A percentile compares a stretch with the other conserved stretches of the same genome.
Evolutionary conservation across 805 yeast species (phyloP).

Genomic region (Cyberlindnera meyerae): DNA sequence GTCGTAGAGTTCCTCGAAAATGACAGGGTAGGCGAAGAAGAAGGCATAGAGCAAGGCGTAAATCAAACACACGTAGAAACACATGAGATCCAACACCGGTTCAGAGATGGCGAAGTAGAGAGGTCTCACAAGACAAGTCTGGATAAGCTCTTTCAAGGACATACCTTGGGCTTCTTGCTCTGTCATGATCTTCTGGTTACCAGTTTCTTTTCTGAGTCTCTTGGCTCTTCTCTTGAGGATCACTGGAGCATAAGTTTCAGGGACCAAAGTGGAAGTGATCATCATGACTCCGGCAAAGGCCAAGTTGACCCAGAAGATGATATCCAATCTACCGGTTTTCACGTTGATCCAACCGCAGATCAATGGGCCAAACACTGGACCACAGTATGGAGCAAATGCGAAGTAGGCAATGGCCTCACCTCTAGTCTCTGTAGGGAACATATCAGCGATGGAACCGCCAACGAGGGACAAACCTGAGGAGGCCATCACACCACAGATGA

Average conservation of each 20-base stretch:
- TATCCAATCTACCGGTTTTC: constrained; percentile 59
- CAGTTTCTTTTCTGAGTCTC: constrained; percentile 69
- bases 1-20: constrained; percentile 71
- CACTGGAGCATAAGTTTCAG: constrained; percentile 91
- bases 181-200: constrained; percentile 80
- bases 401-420: constrained; percentile 89
- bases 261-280: constrained; percentile 58
- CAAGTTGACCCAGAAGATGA: constrained; percentile 87
- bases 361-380: constrained; percentile 86
- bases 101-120: constrained; percentile 71
- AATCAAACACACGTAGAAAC: constrained; percentile 81
- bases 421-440: constrained; percentile 76
- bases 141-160: constrained; percentile 60
- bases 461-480: constrained; percentile 81
- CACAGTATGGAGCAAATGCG: constrained; percentile 89
- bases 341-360: constrained; percentile 83
- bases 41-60: constrained; percentile 89
- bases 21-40: constrained; percentile 93
- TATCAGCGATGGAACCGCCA: constrained; percentile 88
- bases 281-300: constrained; percentile 86
- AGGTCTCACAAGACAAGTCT: constrained; percentile 75
- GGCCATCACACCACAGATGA: constrained; percentile 82
- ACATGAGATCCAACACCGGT: constrained; percentile 80
- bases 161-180: constrained; percentile 85
- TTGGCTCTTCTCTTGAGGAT: constrained; percentile 64